These are phyloP conservation scores for Grifola frondosa DNA, from an alignment of 1,284 basidiomycete genomes.

Conservation along the genomic window DNA sequence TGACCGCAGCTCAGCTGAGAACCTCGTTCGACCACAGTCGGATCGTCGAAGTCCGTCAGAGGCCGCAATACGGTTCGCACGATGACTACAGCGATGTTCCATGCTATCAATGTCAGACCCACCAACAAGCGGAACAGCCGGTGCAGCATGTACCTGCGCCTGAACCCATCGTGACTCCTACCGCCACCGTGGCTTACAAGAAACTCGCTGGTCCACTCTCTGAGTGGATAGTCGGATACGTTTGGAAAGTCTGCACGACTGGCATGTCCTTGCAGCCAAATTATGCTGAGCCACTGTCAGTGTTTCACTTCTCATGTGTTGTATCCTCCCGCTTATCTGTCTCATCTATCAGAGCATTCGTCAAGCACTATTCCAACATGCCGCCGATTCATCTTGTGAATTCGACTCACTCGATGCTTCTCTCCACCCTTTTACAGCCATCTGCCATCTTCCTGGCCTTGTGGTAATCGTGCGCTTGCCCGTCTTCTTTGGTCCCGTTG, in stretches of 20 bases:
- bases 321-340: no score
- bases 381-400: constrained; percentile 57
- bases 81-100: constrained; percentile 27
- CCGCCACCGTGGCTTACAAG: constrained; percentile 60
- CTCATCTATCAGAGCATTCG: constrained; percentile 27
- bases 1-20: constrained; percentile 41
- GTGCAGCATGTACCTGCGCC: constrained; percentile 28
- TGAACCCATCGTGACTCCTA: constrained; percentile 47
- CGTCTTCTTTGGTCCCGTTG: constrained; percentile 49
- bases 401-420: constrained; percentile 68
- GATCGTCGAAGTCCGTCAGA: constrained; percentile 17
- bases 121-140: constrained; percentile 17
- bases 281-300: constrained; percentile 32
- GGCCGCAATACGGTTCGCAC: constrained; percentile 18
- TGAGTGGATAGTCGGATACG: constrained; percentile 73
- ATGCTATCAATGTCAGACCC: constrained; percentile 29
- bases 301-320: constrained; percentile 5
- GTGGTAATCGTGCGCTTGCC: constrained; percentile 84
- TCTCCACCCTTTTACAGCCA: constrained; percentile 79
- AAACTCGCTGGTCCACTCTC: constrained; percentile 72
- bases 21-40: constrained; percentile 10
- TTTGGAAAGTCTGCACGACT: constrained; percentile 77
- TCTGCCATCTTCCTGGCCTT: constrained; percentile 77
- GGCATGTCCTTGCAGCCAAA: constrained; percentile 54
- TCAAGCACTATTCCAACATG: constrained; percentile 41